phyloP scores from a whole-genome alignment of 495 filamentous ascomycete genomes.

The Podospora didyma region DNA sequence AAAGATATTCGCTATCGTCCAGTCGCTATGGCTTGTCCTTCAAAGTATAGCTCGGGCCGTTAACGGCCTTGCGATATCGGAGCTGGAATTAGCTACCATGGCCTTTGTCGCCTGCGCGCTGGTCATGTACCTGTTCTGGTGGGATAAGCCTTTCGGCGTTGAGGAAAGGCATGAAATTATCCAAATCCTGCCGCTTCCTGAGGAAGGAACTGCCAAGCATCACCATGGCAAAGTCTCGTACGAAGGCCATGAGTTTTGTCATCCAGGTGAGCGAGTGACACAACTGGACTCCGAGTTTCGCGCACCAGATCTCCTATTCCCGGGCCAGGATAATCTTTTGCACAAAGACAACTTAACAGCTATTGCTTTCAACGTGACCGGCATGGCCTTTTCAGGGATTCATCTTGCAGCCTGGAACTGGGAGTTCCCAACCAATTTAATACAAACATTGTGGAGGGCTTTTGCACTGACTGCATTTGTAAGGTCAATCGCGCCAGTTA shows the following conservation, averaged over 20 bases:
- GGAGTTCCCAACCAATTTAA: constrained; percentile 11
- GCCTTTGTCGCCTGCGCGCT: constrained; percentile 30
- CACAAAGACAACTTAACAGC: not conserved
- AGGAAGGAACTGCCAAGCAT: not conserved
- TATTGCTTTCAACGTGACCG: constrained; percentile 6
- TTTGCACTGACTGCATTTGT: constrained; percentile 3
- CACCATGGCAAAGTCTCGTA: too few relatives aligned
- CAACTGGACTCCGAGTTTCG: not conserved
- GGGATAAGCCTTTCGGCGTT: constrained; percentile 33
- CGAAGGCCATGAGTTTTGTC: not conserved
- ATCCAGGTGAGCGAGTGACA: not conserved
- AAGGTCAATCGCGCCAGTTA: not conserved
- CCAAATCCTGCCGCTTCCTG: not conserved
- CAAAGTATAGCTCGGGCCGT: constrained; percentile 27
- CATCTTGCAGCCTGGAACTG: constrained; percentile 23
- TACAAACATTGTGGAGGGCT: constrained; percentile 13
- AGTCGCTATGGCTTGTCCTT: constrained; percentile 35
- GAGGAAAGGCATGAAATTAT: constrained; percentile 1
- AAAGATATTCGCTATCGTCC: constrained; percentile 33
- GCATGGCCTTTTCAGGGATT: constrained; percentile 17
- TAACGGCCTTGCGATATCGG: constrained; percentile 21
- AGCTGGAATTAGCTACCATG: constrained; percentile 34
- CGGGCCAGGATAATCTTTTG: not conserved
- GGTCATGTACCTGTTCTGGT: constrained; percentile 34
- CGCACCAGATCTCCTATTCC: not conserved